Evolutionary conservation across 1,284 basidiomycete genomes (phyloP).

Genomic region (Phellinidium pouzarii): DNA sequence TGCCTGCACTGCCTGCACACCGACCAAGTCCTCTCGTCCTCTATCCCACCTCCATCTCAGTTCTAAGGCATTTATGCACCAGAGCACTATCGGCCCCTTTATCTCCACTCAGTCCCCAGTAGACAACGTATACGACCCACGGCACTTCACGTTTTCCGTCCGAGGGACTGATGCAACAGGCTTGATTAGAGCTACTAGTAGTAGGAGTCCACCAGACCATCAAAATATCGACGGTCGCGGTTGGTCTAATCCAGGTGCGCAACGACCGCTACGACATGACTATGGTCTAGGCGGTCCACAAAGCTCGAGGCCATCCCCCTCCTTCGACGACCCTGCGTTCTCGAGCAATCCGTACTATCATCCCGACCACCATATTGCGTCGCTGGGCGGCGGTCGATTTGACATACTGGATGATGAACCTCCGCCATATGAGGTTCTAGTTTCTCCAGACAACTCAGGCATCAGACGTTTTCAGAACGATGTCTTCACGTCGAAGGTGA

Average conservation of each 20-base stretch:
- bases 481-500: neutral
- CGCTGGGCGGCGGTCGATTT: neutral
- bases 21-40: no score
- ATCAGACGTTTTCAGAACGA: neutral
- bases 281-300: neutral
- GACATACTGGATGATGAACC: neutral
- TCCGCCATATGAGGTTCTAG: constrained; percentile 9
- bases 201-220: neutral
- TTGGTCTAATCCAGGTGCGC: neutral
- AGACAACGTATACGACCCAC: neutral
- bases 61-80: neutral
- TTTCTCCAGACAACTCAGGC: neutral
- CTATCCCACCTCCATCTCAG: neutral
- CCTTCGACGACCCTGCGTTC: constrained; percentile 32
- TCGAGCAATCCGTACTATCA: constrained; percentile 30
- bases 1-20: constrained; percentile 5
- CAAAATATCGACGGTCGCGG: neutral
- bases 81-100: neutral
- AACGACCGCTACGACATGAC: neutral
- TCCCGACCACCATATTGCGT: constrained; percentile 27
- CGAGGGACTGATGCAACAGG: neutral
- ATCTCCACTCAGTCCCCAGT: neutral
- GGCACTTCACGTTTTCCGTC: neutral
- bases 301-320: neutral
- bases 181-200: neutral